These are phyloP conservation scores for Thuja plicata DNA, from an alignment of 83 land plant species.

Conservation along the genomic window DNA sequence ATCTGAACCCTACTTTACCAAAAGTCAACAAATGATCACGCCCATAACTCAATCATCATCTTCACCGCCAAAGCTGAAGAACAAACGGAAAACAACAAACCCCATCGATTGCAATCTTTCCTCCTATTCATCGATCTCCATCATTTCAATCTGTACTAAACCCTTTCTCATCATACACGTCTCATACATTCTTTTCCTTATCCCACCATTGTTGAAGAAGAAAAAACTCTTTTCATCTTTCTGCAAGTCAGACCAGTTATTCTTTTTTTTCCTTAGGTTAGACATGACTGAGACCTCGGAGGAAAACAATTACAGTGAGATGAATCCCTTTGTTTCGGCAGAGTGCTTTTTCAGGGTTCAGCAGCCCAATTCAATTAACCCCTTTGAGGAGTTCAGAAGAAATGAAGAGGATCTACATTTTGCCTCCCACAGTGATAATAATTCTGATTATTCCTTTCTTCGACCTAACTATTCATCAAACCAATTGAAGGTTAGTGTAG, in stretches of 20 bases:
- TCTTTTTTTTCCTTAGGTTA: background rate
- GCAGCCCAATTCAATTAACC: background rate
- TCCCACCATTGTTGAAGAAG: too few species aligned
- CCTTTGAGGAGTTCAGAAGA: constrained; percentile 1
- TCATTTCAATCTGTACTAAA: constrained; percentile 11
- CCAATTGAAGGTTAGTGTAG: background rate
- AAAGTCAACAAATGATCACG: constrained; percentile 17
- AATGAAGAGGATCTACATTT: background rate
- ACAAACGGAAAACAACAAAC: constrained; percentile 8
- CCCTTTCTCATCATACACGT: background rate
- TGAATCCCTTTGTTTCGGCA: constrained; percentile 11
- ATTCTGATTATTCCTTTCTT: constrained; percentile 13
- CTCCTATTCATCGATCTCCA: constrained; percentile 1
- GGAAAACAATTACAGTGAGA: background rate
- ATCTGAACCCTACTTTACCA: background rate
- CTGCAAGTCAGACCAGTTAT: too few species aligned
- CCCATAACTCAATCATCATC: constrained; percentile 12
- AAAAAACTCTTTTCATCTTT: too few species aligned
- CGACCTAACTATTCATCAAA: background rate
- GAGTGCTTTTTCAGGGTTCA: constrained; percentile 6
- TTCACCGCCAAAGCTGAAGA: constrained; percentile 13
- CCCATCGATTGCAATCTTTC: constrained; percentile 8
- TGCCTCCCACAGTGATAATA: background rate
- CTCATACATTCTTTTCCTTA: too few species aligned
- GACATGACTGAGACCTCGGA: background rate